phyloP scores from a whole-genome alignment of 2,329 filamentous ascomycete species.

The Fusarium sacchari region DNA sequence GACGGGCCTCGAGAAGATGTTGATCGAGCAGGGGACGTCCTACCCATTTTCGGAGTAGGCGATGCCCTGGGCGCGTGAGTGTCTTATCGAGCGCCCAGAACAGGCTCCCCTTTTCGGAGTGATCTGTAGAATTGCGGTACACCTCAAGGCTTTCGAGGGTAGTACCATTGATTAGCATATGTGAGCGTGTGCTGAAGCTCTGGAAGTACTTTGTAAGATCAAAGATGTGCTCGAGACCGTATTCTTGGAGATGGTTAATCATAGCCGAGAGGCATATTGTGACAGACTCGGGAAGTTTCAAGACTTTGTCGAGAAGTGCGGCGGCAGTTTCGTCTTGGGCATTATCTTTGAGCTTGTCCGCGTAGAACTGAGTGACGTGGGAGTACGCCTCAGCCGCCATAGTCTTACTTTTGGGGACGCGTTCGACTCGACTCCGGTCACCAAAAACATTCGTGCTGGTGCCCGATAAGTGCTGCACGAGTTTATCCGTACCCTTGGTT shows the following conservation, averaged over 20 bases:
- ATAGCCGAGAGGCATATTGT: constrained; percentile 95
- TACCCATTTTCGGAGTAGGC: constrained; percentile 93
- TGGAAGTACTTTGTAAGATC: constrained; percentile 97
- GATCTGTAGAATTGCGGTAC: constrained; percentile 93
- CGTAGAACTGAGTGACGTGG: constrained; percentile 93
- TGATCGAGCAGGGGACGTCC: constrained; percentile 87
- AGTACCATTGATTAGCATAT: constrained; percentile 97
- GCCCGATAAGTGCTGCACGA: constrained; percentile 88
- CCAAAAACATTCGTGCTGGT: constrained; percentile 93
- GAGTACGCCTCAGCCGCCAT: constrained; percentile 86
- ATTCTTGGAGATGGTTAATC: constrained; percentile 92
- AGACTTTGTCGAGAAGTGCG: constrained; percentile 82
- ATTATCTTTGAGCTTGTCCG: constrained; percentile 78
- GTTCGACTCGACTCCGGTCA: constrained; percentile 87
- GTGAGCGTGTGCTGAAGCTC: constrained; percentile 90
- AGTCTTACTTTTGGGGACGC: constrained; percentile 78
- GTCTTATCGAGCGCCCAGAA: constrained; percentile 98
- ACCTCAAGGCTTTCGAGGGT: constrained; percentile 94
- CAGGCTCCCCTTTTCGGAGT: constrained; percentile 84
- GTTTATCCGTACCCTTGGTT: constrained; percentile 90
- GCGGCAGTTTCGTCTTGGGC: constrained; percentile 66
- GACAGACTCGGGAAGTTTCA: constrained; percentile 84
- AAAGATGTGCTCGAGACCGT: constrained; percentile 94
- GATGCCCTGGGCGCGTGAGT: constrained; percentile 86
- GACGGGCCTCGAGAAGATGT: constrained; percentile 77